A percentile compares a stretch with the other conserved stretches of the same genome.
Evolutionary conservation across 345 rosid species (phyloP).

Genomic region (Brassica rapa): DNA sequence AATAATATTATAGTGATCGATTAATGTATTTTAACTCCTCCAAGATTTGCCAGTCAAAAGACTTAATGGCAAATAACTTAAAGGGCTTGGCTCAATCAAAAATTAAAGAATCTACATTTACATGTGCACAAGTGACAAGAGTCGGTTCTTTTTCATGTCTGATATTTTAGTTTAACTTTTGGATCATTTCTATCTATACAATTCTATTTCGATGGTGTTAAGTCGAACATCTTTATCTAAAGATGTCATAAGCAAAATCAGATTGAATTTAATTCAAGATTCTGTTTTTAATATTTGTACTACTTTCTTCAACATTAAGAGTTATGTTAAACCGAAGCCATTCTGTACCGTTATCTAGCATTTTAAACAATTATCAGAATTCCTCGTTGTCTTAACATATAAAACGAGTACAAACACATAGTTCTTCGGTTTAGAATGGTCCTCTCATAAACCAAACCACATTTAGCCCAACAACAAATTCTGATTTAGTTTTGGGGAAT

Average conservation of each 20-base stretch:
- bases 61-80: not conserved
- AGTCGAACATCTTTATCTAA: not conserved
- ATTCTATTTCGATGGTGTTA: not conserved
- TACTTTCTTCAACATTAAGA: not conserved
- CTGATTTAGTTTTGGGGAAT: slow-evolving; percentile 16
- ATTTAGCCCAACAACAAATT: not conserved
- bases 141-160: not conserved
- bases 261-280: not conserved
- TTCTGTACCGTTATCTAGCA: not conserved
- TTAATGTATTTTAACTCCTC: too few species aligned
- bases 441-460: slow-evolving; percentile 12
- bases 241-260: not conserved
- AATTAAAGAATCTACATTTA: not conserved
- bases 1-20: too few species aligned
- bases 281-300: not conserved
- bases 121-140: not conserved
- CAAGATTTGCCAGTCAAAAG: too few species aligned
- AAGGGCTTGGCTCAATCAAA: not conserved
- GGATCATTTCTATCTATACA: not conserved
- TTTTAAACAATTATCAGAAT: slow-evolving; percentile 1
- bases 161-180: not conserved
- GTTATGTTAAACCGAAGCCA: not conserved
- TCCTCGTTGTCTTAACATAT: not conserved
- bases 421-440: not conserved
- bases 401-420: not conserved